Evolutionary conservation across 2,329 filamentous ascomycete species (phyloP), one percentile per base, ranked within the genome.

Genomic region (Fusarium acutatum): DNA sequence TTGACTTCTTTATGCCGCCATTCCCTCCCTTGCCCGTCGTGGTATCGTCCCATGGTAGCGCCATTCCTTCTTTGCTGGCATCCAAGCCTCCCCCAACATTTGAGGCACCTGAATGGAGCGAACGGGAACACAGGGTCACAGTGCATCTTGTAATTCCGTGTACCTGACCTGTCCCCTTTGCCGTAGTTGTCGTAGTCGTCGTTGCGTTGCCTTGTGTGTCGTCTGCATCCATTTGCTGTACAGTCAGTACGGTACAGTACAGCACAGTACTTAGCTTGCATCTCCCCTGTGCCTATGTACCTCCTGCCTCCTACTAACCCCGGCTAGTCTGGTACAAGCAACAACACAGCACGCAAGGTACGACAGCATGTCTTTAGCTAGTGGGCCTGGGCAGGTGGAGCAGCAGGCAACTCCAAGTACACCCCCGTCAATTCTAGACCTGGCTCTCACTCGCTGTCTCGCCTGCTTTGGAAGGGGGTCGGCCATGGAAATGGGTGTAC

Each of bases 11-110:
- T 60, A 77, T 77, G 69, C 72, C 57, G 43, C 71, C 64, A 63
- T 61, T 38, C 46, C 35, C 66, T 68, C 66, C 64, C 64, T 74
- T 70, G 61, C 59, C 65, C 53, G 61, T 72, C 69, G 63, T 69
- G 67, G 72, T 63, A 78, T 77, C 75, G 74, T 66, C 64, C 73
- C 75, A 77, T 65, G 32, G 71, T 77, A 78, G 72, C 75, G 75
- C 74, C 75, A 77, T 73, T 70, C 68, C 68, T 47, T 57, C 71
- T 56, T 62, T 50, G 56, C 59, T 52, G 54, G 68, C 71, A 60
- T 46, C 49, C 66, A 69, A 71, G 67, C 68, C 68, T 69, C 64
- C 67, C 56, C 52, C 43, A 57, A 63, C 60, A 67, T 70, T 68
- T 63, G 53, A 71, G 52, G 61, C 61, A 60, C 38, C 47, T 56